Evolutionary conservation across 2,329 filamentous ascomycete species (phyloP).

Genomic region (Trichoderma sp.): DNA sequence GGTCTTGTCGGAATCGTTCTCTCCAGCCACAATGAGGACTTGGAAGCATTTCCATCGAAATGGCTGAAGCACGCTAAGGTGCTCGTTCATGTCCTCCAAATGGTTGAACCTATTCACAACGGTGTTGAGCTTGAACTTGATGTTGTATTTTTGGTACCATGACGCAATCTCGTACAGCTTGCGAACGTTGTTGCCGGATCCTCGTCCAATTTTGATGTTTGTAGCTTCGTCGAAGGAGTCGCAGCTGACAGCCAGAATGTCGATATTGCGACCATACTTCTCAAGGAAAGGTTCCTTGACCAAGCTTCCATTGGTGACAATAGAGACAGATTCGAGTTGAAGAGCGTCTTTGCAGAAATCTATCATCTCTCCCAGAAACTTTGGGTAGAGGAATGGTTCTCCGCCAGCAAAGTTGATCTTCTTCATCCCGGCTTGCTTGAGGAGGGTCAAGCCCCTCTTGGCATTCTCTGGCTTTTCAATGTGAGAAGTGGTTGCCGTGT

Average conservation of each 20-base stretch:
- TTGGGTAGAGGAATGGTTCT: background rate
- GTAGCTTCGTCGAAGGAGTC: background rate
- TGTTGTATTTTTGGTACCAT: background rate
- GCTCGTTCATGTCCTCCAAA: background rate
- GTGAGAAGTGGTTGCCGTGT: background rate
- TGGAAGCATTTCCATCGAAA: constrained; percentile 6
- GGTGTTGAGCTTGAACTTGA: constrained; percentile 1
- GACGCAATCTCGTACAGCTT: background rate
- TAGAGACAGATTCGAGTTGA: background rate
- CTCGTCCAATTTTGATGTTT: background rate
- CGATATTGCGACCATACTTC: background rate
- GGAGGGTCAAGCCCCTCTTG: background rate
- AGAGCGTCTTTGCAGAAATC: background rate
- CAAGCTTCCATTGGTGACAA: background rate
- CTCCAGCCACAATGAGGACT: background rate
- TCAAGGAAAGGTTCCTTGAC: background rate
- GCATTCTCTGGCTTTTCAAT: background rate
- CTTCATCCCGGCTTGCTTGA: background rate
- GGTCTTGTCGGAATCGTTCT: background rate
- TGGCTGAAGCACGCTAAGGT: background rate
- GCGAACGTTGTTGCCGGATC: background rate
- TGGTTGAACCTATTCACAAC: background rate
- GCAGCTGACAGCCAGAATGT: background rate
- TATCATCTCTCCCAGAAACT: background rate
- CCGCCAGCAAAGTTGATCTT: background rate